Base-by-base conservation (phyloP, 129 eudicot genomes). In the Deinandra increscens region DNA sequence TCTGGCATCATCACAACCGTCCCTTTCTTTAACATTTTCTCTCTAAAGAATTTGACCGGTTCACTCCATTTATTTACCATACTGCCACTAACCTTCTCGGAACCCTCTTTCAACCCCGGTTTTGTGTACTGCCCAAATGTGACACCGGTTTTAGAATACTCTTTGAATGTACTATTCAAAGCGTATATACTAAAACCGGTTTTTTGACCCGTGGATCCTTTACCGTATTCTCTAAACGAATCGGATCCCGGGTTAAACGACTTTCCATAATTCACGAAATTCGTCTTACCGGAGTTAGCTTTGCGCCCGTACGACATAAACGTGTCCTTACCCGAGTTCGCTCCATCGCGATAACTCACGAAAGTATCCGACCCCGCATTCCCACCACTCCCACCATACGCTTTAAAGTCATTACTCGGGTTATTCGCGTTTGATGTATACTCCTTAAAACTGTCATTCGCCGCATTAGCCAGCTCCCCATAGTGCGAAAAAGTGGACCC, bases 1-100 rank as follows among this genome's bases (percentile, higher is more conserved):
- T 93, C 87, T 4, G 98, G 95, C 98, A 93, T 93, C 60, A 18
- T 80, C 90, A 89, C 81, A 5, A 83, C 70, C 4, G 63, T 85
- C 66, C 98, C 97, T 59, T 76, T 78, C 67, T 78, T 88, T 69
- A 93, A 48, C 97, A 83, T 78, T 31, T 73, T 59, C 64, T 93
- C 98, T 64, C 98, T 79, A 53, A 93, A 93, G 74, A 89, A 93
- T 22, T 80, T 89, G 9, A 83, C 95, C 71, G 83, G 75, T 41
- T 83, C 90, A 2, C 64, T 79, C 72, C 78, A 69, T 31, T 76
- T 86, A 29, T 81, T 89, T 46, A 58, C 88, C 17, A 64, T 60
- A 36, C 49, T 60, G 31, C 73, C 83, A 64, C 53, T 50, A 13
- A 20, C 65, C 69, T 72, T 78, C 0, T 1, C 3, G 0, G 68